Evolutionary conservation across 257 asterid species (phyloP).

Genomic region (Oldenlandia corymbosa): DNA sequence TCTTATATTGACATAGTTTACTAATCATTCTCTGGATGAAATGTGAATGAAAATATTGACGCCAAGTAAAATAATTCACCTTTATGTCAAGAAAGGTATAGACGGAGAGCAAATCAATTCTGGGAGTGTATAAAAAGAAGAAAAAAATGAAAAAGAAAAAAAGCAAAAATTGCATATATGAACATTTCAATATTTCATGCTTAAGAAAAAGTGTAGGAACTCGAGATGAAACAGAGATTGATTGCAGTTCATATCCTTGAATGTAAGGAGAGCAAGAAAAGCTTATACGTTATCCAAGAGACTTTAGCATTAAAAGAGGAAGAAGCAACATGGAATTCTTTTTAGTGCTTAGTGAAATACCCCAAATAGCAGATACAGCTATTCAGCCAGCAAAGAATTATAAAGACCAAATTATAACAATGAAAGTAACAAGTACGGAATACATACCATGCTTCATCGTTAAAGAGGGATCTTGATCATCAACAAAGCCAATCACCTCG

Average conservation of each 20-base stretch:
- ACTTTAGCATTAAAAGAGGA: neutral
- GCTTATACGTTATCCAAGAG: neutral
- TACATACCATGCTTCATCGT: slow-evolving; percentile 42
- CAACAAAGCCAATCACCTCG: slow-evolving; percentile 40
- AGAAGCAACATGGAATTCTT: neutral
- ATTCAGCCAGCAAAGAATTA: neutral
- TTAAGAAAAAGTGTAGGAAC: neutral
- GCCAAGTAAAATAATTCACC: neutral
- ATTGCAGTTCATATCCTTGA: neutral
- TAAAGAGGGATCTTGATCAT: slow-evolving; percentile 42
- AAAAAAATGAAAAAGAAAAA: neutral
- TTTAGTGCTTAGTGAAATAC: neutral
- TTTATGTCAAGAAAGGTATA: neutral
- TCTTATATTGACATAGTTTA: neutral
- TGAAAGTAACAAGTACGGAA: neutral
- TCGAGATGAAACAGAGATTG: neutral
- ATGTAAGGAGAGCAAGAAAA: neutral
- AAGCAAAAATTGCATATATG: too few species aligned
- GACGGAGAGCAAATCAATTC: neutral
- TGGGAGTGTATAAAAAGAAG: neutral
- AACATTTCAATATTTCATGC: neutral
- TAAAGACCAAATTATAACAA: too few species aligned
- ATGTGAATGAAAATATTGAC: neutral
- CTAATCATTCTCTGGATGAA: neutral
- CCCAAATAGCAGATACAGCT: neutral